Evolutionary conservation across 2,329 filamentous ascomycete genomes (phyloP).

Genomic region (Tolypocladium tropicale): DNA sequence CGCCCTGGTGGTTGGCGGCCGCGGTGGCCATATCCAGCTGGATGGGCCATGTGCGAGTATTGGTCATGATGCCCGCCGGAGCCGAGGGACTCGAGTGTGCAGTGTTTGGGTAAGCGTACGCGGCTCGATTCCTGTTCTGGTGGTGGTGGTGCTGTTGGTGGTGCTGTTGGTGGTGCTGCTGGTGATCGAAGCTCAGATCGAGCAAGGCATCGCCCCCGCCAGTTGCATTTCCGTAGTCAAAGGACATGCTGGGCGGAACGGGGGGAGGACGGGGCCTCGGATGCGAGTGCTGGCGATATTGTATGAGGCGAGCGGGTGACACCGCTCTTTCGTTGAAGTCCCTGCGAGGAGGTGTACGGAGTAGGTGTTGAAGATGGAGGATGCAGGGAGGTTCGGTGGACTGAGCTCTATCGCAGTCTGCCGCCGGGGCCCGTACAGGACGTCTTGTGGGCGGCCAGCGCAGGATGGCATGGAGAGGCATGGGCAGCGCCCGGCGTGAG

Average conservation of each 20-base stretch:
- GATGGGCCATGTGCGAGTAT: constrained; percentile 36
- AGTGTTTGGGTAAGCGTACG: constrained; percentile 18
- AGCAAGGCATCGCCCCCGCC: constrained; percentile 48
- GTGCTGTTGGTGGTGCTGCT: constrained; percentile 41
- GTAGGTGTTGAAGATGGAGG: background rate
- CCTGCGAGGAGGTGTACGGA: background rate
- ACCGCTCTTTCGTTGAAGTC: constrained; percentile 21
- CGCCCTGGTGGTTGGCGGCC: constrained; percentile 28
- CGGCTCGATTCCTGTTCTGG: constrained; percentile 45
- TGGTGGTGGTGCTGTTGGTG: constrained; percentile 31
- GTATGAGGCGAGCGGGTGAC: constrained; percentile 26
- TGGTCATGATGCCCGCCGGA: constrained; percentile 23
- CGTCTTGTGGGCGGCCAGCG: background rate
- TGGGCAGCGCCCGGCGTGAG: constrained; percentile 6
- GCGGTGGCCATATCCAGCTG: constrained; percentile 41
- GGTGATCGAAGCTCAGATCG: constrained; percentile 50
- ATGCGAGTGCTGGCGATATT: constrained; percentile 22
- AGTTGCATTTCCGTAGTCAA: constrained; percentile 46
- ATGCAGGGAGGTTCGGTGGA: background rate
- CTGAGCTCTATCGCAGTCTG: background rate
- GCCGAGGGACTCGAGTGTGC: constrained; percentile 21
- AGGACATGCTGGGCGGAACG: constrained; percentile 37
- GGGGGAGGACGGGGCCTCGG: constrained; percentile 19
- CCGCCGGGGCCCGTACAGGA: background rate
- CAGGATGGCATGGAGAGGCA: background rate